phyloP scores from a whole-genome alignment of 805 yeast genomes.

The Jamesozyma hellenica region DNA sequence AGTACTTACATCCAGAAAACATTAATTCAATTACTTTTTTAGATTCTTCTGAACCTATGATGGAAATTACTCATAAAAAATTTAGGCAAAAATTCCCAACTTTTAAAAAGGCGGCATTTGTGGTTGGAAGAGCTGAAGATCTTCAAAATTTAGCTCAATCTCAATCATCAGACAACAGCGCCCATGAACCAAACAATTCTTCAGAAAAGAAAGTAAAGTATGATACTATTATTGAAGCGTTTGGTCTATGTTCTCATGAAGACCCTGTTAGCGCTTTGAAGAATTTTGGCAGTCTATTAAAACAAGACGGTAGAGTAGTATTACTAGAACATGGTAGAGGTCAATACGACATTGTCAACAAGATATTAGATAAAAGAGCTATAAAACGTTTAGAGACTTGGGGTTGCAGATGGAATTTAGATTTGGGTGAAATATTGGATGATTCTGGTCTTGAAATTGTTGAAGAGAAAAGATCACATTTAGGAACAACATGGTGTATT shows the following conservation, averaged over 20 bases:
- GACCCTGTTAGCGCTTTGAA: constrained; percentile 78
- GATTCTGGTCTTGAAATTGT: constrained; percentile 77
- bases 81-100: constrained; percentile 59
- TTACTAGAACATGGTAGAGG: constrained; percentile 91
- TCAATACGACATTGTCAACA: constrained; percentile 64
- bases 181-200: constrained; percentile 9
- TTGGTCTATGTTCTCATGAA: constrained; percentile 92
- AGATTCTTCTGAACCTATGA: constrained; percentile 81
- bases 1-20: constrained; percentile 50
- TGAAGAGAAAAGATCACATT: constrained; percentile 68
- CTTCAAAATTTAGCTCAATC: constrained; percentile 45
- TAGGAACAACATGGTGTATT: constrained; percentile 88
- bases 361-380: constrained; percentile 71
- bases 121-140: constrained; percentile 84
- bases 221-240: constrained; percentile 88
- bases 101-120: constrained; percentile 69
- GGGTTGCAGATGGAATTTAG: constrained; percentile 98
- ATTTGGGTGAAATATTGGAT: constrained; percentile 78
- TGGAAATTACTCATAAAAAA: constrained; percentile 65
- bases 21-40: constrained; percentile 71
- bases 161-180: constrained; percentile 17
- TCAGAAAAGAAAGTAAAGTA: constrained; percentile 42
- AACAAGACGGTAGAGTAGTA: constrained; percentile 84
- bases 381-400: constrained; percentile 75
- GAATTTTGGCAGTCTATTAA: constrained; percentile 61